Evolutionary conservation across 2,329 filamentous ascomycete species (phyloP).

Genomic region (Lithohypha guttulata): DNA sequence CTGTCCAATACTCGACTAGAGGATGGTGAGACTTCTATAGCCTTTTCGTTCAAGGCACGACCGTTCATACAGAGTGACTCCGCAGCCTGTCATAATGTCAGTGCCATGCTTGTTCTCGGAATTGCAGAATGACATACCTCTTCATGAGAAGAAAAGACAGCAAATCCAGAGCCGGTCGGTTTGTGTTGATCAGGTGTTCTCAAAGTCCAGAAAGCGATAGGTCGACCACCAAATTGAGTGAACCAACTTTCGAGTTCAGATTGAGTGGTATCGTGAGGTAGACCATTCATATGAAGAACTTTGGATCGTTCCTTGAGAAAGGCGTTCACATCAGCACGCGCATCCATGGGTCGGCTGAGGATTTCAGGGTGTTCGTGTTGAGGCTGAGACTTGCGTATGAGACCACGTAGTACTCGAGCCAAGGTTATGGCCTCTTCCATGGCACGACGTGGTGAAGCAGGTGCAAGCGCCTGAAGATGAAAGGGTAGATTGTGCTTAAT

Average conservation of each 20-base stretch:
- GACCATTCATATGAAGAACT: constrained; percentile 92
- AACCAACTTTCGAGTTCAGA: constrained; percentile 99
- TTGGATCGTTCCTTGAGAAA: constrained; percentile 96
- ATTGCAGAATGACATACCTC: constrained; percentile 56
- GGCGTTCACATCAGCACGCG: constrained; percentile 86
- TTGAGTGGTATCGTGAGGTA: constrained; percentile 96
- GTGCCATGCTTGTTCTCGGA: constrained; percentile 2
- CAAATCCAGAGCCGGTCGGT: constrained; percentile 96
- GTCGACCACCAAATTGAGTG: constrained; percentile 92
- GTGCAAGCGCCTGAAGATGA: constrained; percentile 89
- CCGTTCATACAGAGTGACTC: constrained; percentile 99
- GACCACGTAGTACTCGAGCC: constrained; percentile 77
- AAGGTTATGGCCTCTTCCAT: constrained; percentile 97
- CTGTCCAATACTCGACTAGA: constrained; percentile 94
- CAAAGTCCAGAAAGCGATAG: constrained; percentile 98
- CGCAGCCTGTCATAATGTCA: constrained; percentile 54
- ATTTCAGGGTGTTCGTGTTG: constrained; percentile 90
- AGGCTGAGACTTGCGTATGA: constrained; percentile 94
- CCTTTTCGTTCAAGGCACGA: constrained; percentile 93
- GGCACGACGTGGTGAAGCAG: constrained; percentile 85
- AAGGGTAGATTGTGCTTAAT: constrained; percentile 99
- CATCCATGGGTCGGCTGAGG: constrained; percentile 89
- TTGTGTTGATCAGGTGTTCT: constrained; percentile 98
- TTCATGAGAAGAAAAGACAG: constrained; percentile 97
- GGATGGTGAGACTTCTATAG: constrained; percentile 95